Conservation (phyloP, 192 early-diverging fungal species). For the Gigaspora rosea region DNA sequence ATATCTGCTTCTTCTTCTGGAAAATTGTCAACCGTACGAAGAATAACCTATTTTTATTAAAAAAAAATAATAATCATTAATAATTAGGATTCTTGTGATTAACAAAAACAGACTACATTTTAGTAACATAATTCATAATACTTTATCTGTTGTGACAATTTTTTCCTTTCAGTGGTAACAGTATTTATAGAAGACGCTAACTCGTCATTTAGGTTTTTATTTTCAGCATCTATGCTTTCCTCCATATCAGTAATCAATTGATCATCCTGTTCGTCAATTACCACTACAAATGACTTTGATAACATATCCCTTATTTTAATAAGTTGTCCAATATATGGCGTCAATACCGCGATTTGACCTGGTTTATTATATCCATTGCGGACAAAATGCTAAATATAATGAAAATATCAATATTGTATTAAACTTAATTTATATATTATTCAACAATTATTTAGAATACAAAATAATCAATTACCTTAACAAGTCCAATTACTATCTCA, state of each 20-base stretch:
- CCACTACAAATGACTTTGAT: conserved; percentile 33
- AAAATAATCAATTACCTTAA: too few relatives aligned
- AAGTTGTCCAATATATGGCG: conserved; percentile 58
- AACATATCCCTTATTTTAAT: conserved; percentile 44
- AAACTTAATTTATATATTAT: too few relatives aligned
- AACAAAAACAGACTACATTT: not conserved
- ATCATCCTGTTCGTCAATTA: conserved; percentile 20
- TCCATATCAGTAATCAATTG: not conserved
- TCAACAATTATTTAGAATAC: too few relatives aligned
- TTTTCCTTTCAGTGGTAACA: not conserved
- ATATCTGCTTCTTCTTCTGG: too few relatives aligned
- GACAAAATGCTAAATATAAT: conserved; percentile 42
- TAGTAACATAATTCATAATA: not conserved
- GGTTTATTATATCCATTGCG: conserved; percentile 51
- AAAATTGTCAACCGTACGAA: too few relatives aligned
- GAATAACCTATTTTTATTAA: too few relatives aligned
- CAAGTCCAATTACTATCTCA: conserved; percentile 52
- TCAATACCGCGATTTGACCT: conserved; percentile 55
- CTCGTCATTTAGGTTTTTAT: not conserved
- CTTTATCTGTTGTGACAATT: not conserved
- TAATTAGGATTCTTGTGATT: not conserved
- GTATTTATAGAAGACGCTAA: not conserved
- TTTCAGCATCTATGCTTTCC: not conserved
- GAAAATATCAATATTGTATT: too few relatives aligned
- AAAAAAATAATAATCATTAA: too few relatives aligned